Base-by-base conservation (phyloP, 306 rosid species). In the Chamaecrista fasciculata region DNA sequence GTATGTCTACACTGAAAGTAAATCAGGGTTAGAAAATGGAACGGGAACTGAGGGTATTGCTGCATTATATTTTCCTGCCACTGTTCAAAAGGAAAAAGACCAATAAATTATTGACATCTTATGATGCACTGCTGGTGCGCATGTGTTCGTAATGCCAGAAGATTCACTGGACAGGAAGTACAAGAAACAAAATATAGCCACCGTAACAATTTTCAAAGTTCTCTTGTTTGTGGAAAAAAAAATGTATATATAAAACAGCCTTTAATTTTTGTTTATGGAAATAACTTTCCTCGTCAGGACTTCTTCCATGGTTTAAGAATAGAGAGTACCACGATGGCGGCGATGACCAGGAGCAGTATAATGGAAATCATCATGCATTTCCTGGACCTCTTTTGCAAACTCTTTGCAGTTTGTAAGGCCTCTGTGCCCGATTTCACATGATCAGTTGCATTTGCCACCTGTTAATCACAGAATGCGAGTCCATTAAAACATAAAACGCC, bases 401-500 rank as follows among this genome's bases (percentile, higher is more conserved):
- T 80, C 84, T 86, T 92, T 3, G 98, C 96, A 3, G 86, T 80
- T 37, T 80, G 78, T 36, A 89, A 88, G 29, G 98, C 92, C 9
- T 82, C 92, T 56, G 83, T 89, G 2, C 96, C 98, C 28, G 74
- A 18, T 65, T 67, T 77, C 62, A 92, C 91, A 55, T 89, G 86
- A 75, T 92, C 96, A 36, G 91, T 91, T 61, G 96, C 83, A 14
- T 89, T 92, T 78, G 88, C 82, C 58, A 92, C 98, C 98, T 92
- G 91, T 50, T 25, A 40, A 48, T 29, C 37, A 21, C 49, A 52
- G 0, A 69, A 62, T 43, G 14, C 11, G 57, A 65, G 55, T 72
- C 39, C 26, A 24, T 34, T 34, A 34, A 36, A 16, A 47, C 15
- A 31, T 39, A 53, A 31, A 39, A 34, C 16, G 0, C 1, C 15